These are phyloP conservation scores for Ilex aquifolium DNA, from an alignment of 257 asterid genomes.

Conservation along the genomic window DNA sequence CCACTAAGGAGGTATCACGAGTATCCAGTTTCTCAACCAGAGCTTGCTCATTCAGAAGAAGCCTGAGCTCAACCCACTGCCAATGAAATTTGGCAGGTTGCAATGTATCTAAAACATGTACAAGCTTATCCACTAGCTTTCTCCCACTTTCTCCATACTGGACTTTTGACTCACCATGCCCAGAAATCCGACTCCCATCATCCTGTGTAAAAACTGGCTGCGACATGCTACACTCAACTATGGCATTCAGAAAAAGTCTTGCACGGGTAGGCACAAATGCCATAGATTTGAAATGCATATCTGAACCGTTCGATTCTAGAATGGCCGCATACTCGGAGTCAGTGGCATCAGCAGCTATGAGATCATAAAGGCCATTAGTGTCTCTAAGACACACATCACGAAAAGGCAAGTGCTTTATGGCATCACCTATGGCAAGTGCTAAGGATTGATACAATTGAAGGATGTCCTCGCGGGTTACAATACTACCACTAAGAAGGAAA, in stretches of 20 bases:
- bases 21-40: constrained; percentile 71
- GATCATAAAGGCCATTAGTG: constrained; percentile 67
- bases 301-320: constrained; percentile 61
- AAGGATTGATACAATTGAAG: constrained; percentile 62
- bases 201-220: constrained; percentile 44
- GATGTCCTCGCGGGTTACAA: constrained; percentile 72
- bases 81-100: constrained; percentile 98
- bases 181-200: constrained; percentile 42
- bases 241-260: constrained; percentile 80
- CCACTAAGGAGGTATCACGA: constrained; percentile 55
- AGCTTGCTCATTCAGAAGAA: constrained; percentile 86
- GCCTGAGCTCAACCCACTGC: constrained; percentile 99
- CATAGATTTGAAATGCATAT: constrained; percentile 53
- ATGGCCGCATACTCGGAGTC: constrained; percentile 77
- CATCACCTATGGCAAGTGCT: constrained; percentile 54
- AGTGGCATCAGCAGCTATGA: constrained; percentile 60
- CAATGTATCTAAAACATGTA: constrained; percentile 76
- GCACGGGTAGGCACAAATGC: constrained; percentile 93
- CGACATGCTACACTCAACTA: constrained; percentile 73
- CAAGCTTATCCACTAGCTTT: constrained; percentile 63
- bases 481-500: constrained; percentile 41
- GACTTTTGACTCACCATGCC: constrained; percentile 57
- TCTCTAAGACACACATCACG: constrained; percentile 89
- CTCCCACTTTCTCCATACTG: constrained; percentile 57
- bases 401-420: constrained; percentile 80